Conservation (phyloP, 2,329 filamentous ascomycete species). For the Colletotrichum lupini region DNA sequence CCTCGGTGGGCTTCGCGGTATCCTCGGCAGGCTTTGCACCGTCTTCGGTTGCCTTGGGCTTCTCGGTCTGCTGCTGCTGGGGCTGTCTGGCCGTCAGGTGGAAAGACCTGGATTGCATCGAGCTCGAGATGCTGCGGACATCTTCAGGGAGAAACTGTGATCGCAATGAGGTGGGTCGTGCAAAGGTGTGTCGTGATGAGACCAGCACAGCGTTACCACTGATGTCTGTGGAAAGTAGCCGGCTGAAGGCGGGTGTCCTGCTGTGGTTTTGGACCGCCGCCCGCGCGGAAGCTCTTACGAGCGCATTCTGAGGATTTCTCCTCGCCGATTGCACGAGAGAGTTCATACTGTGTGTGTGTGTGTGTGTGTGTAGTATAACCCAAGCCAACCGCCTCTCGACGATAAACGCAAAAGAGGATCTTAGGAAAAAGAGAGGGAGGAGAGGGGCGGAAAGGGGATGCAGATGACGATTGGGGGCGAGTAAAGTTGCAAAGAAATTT, state of each 20-base stretch:
- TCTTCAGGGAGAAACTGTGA: slow-evolving; percentile 58
- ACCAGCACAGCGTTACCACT: slow-evolving; percentile 41
- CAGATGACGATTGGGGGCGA: slow-evolving; percentile 38
- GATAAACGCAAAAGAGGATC: slow-evolving; percentile 38
- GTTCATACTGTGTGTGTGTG: slow-evolving; percentile 50
- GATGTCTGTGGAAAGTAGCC: slow-evolving; percentile 52
- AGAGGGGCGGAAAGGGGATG: slow-evolving; percentile 38
- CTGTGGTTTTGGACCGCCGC: slow-evolving; percentile 48
- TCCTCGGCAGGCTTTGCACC: slow-evolving; percentile 53
- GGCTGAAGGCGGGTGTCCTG: slow-evolving; percentile 60
- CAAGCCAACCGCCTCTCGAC: slow-evolving; percentile 42
- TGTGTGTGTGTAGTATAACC: slow-evolving; percentile 36
- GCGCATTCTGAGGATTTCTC: slow-evolving; percentile 55
- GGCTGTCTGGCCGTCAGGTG: slow-evolving; percentile 45
- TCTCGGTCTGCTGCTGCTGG: slow-evolving; percentile 45
- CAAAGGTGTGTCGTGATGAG: slow-evolving; percentile 42
- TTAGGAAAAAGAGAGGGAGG: slow-evolving; percentile 36
- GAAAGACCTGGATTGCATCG: slow-evolving; percentile 50
- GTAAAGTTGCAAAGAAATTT: slow-evolving; percentile 50
- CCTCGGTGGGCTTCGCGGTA: slow-evolving; percentile 50
- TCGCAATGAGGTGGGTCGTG: slow-evolving; percentile 52
- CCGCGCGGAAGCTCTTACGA: slow-evolving; percentile 54
- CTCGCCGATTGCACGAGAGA: slow-evolving; percentile 54
- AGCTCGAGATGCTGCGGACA: slow-evolving; percentile 49
- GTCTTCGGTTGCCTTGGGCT: slow-evolving; percentile 38